Percentiles rank a stretch among this genome's conserved stretches.
These are phyloP conservation scores for Mucuna pruriens DNA, from an alignment of 306 rosid species.

Conservation along the genomic window DNA sequence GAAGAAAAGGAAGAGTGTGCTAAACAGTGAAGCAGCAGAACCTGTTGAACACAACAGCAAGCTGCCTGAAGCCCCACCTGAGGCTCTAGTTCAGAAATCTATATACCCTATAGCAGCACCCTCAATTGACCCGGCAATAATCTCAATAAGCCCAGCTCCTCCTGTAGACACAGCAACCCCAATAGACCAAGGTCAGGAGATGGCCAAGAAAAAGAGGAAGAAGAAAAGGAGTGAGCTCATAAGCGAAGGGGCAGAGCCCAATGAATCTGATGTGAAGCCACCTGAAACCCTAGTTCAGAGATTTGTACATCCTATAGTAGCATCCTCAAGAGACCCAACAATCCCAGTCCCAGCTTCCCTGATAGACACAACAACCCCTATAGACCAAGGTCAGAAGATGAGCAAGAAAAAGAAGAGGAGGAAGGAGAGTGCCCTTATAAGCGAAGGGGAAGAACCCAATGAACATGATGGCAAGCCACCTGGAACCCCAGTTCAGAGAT, in stretches of 20 bases:
- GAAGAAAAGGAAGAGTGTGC: not conserved
- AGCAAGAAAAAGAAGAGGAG: not conserved
- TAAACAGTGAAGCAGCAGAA: not conserved
- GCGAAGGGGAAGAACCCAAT: not conserved
- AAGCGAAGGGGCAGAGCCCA: not conserved
- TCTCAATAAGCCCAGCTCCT: not conserved
- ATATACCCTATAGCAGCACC: not conserved
- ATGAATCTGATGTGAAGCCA: not conserved
- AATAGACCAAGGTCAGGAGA: constrained; percentile 19
- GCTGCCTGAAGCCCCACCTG: not conserved
- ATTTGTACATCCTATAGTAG: not conserved
- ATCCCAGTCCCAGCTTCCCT: not conserved
- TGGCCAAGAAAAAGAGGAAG: not conserved
- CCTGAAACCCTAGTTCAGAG: constrained; percentile 5
- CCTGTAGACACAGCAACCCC: not conserved
- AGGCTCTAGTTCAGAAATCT: not conserved
- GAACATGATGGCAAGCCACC: not conserved
- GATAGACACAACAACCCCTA: not conserved
- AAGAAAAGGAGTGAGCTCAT: not conserved
- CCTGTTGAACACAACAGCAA: not conserved
- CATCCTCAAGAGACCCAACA: not conserved
- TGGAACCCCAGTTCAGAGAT: constrained; percentile 2
- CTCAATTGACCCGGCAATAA: not conserved
- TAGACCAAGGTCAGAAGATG: not conserved
- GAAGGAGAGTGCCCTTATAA: not conserved